phyloP scores from a whole-genome alignment of 1,284 basidiomycete genomes.

The Wolfiporia cocos region DNA sequence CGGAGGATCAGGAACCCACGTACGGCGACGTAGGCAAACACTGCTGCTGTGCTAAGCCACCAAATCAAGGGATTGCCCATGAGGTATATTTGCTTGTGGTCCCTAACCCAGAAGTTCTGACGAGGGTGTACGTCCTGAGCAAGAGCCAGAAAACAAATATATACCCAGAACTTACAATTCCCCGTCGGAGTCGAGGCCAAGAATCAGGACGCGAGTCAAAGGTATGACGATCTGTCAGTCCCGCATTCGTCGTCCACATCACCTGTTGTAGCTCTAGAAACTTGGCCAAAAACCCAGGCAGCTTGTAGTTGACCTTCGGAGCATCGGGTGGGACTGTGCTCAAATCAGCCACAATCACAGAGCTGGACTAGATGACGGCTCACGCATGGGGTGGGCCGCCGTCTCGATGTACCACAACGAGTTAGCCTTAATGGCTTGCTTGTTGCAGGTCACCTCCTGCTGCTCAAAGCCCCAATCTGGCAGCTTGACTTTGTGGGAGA shows the following conservation, averaged over 20 bases:
- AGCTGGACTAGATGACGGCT: neutral
- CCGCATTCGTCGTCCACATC: constrained; percentile 99
- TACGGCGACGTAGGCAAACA: constrained; percentile 61
- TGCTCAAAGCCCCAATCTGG: constrained; percentile 98
- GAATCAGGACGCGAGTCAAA: constrained; percentile 89
- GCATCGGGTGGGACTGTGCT: constrained; percentile 61
- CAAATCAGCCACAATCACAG: neutral
- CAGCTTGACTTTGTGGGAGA: constrained; percentile 96
- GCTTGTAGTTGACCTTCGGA: constrained; percentile 82
- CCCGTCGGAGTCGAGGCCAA: constrained; percentile 88
- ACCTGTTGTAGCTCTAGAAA: constrained; percentile 91
- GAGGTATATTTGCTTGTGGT: constrained; percentile 92
- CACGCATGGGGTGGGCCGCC: constrained; percentile 69
- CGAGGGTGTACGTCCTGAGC: neutral
- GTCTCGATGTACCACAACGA: constrained; percentile 97
- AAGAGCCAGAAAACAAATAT: neutral
- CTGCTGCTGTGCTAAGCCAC: constrained; percentile 77
- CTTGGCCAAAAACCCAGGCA: constrained; percentile 84
- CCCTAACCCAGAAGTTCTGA: constrained; percentile 97
- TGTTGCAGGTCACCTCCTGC: constrained; percentile 98
- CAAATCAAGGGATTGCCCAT: constrained; percentile 93
- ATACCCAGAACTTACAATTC: constrained; percentile 70
- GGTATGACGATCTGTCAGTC: constrained; percentile 89
- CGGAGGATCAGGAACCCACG: constrained; percentile 82
- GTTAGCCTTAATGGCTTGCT: constrained; percentile 88